Conservation (phyloP, 2,329 filamentous ascomycete species). For the Ustulina deusta region DNA sequence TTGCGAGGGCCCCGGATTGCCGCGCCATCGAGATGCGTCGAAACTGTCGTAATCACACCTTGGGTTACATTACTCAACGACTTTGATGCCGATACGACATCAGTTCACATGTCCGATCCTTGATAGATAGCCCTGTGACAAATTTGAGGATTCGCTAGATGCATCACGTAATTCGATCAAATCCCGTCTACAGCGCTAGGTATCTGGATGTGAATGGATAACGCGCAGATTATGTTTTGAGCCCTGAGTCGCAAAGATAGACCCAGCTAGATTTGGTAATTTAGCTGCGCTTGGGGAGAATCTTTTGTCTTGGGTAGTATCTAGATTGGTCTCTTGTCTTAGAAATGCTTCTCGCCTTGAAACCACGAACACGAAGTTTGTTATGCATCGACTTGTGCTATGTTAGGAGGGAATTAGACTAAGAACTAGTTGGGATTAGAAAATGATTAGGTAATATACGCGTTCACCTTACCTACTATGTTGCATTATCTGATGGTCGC, state of each 20-base stretch:
- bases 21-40: constrained; percentile 6
- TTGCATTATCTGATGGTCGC: not conserved
- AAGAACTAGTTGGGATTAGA: not conserved
- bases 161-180: constrained; percentile 1
- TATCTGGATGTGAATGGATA: constrained; percentile 14
- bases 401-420: not conserved
- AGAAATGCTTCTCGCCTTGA: not conserved
- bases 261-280: not conserved
- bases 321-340: not conserved
- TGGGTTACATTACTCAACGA: constrained; percentile 27
- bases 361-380: not conserved
- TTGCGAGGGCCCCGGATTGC: constrained; percentile 16
- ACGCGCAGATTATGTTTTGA: not conserved
- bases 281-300: not conserved
- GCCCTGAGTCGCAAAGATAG: not conserved
- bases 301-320: not conserved
- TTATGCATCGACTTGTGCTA: not conserved
- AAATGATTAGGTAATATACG: not conserved
- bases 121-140: not conserved
- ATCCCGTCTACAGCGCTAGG: not conserved
- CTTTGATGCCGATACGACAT: constrained; percentile 14
- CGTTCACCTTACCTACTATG: not conserved
- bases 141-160: constrained; percentile 1
- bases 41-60: constrained; percentile 21
- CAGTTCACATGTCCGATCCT: constrained; percentile 5